Conservation (phyloP, 1,284 basidiomycete species). For the Pyrrhoderma lamaoense region DNA sequence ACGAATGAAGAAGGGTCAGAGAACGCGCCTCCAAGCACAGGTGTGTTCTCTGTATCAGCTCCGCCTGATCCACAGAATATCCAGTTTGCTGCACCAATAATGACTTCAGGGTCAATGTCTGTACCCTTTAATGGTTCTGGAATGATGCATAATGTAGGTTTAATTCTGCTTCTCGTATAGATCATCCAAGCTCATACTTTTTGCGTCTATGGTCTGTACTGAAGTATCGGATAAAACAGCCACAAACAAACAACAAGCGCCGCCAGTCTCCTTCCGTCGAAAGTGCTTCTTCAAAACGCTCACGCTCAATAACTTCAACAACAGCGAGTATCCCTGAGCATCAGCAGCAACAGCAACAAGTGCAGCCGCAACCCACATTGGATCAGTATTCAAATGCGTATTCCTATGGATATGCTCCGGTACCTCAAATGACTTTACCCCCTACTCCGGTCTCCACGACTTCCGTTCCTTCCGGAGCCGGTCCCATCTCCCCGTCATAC, state of each 20-base stretch:
- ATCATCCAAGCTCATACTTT: no score
- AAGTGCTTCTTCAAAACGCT: constrained; percentile 1
- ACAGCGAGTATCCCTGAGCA: no score
- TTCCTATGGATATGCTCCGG: neutral
- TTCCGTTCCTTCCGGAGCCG: neutral
- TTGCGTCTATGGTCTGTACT: neutral
- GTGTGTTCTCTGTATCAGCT: constrained; percentile 3
- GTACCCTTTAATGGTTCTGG: neutral
- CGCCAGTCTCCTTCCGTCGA: neutral
- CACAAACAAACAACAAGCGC: constrained; percentile 1
- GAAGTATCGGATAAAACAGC: neutral
- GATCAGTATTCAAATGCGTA: neutral
- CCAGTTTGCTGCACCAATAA: neutral
- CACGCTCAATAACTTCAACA: neutral
- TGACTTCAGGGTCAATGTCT: neutral
- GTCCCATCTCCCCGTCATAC: neutral
- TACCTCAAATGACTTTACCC: neutral
- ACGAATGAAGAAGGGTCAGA: neutral
- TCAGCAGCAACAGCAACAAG: neutral
- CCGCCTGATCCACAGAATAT: neutral
- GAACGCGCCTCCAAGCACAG: neutral
- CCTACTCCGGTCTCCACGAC: neutral
- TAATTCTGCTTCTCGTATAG: no score
- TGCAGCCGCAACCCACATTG: neutral
- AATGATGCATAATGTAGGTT: neutral